Conservation (phyloP, 495 filamentous ascomycete genomes). For the Articulospora tetracladia region DNA sequence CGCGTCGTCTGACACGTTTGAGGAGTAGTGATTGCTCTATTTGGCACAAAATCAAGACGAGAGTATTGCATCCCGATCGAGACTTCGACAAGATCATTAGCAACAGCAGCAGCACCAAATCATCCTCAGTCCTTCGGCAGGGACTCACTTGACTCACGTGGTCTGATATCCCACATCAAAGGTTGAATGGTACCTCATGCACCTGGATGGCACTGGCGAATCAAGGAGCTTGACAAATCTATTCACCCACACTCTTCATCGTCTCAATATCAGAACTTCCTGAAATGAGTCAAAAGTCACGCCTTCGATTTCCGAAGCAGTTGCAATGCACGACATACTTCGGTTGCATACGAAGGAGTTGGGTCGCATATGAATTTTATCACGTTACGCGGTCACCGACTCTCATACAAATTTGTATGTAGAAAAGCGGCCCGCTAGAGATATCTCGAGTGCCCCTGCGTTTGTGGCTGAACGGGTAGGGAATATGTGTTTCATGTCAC, state of each 20-base stretch:
- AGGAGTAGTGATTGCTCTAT: no score
- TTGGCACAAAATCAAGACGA: no score
- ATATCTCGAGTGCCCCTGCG: constrained; percentile 7
- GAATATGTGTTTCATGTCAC: background rate
- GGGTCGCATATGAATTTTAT: background rate
- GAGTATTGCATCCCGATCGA: no score
- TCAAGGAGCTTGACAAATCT: background rate
- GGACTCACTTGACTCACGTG: no score
- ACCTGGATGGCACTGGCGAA: background rate
- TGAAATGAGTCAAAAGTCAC: background rate
- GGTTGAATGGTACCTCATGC: background rate
- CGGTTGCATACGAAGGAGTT: background rate
- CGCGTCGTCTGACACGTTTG: no score
- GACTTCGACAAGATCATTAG: no score
- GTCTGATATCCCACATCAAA: background rate
- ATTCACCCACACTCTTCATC: background rate
- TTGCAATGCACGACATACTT: constrained; percentile 2
- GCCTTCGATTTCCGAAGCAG: background rate
- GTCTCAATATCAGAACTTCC: background rate
- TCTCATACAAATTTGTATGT: constrained; percentile 24
- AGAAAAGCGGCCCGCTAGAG: constrained; percentile 23
- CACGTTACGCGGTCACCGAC: constrained; percentile 18
- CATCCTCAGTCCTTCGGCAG: no score
- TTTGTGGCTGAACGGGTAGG: background rate
- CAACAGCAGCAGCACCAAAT: no score